A percentile compares a stretch with the other conserved stretches of the same genome.
Conservation (phyloP, 306 rosid species). For the Vigna mungo region DNA sequence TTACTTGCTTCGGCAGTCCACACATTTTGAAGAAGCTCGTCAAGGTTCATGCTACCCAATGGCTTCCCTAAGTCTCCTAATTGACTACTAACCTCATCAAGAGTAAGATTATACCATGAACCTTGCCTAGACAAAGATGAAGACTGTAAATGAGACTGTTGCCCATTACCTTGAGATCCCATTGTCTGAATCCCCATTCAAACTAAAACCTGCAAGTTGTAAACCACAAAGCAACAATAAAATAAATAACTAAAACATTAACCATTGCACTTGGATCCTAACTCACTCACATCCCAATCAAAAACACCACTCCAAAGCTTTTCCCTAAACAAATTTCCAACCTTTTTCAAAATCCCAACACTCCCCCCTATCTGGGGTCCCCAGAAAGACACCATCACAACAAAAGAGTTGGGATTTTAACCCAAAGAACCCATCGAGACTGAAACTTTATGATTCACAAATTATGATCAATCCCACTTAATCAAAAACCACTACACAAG, state of each 20-base stretch:
- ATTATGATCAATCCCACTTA: constrained; percentile 16
- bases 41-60: constrained; percentile 64
- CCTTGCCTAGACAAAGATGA: constrained; percentile 18
- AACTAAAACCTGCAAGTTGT: constrained; percentile 22
- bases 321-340: neutral
- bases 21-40: constrained; percentile 68
- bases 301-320: neutral
- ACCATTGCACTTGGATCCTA: constrained; percentile 7
- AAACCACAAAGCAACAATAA: neutral
- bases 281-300: constrained; percentile 4
- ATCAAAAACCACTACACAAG: neutral
- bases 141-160: constrained; percentile 34
- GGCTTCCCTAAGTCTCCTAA: constrained; percentile 61
- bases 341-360: neutral
- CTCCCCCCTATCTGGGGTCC: neutral
- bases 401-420: neutral
- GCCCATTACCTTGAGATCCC: constrained; percentile 36
- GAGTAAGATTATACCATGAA: constrained; percentile 49
- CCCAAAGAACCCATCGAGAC: constrained; percentile 13
- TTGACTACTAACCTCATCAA: constrained; percentile 58
- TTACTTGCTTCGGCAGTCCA: constrained; percentile 75
- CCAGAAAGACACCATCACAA: neutral
- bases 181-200: constrained; percentile 38
- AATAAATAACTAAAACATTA: neutral
- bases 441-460: neutral